Percentiles rank a stretch among this genome's conserved stretches.
These are phyloP conservation scores for Pyrenochaeta sp. DNA, from an alignment of 2,329 filamentous ascomycete genomes.

Conservation along the genomic window DNA sequence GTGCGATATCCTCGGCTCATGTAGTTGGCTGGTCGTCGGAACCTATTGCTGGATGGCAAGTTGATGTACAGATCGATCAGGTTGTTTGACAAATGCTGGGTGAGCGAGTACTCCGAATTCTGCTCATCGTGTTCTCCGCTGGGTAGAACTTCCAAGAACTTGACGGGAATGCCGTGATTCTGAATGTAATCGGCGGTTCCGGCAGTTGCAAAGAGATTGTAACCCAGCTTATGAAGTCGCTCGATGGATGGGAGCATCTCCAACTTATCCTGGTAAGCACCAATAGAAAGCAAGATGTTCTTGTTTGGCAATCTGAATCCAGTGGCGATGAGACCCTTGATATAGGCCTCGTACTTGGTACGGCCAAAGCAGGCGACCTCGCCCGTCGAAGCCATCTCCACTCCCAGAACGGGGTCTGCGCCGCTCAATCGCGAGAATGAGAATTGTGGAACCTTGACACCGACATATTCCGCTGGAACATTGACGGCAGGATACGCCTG, in stretches of 20 bases:
- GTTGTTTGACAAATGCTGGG: constrained; percentile 96
- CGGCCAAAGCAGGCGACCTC: constrained; percentile 96
- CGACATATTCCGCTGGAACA: constrained; percentile 82
- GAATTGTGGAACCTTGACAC: constrained; percentile 98
- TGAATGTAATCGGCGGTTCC: constrained; percentile 97
- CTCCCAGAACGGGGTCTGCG: constrained; percentile 93
- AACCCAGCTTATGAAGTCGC: constrained; percentile 89
- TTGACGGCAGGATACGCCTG: constrained; percentile 79
- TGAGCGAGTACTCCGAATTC: constrained; percentile 95
- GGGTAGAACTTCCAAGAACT: constrained; percentile 85
- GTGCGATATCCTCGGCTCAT: constrained; percentile 98
- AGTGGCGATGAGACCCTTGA: constrained; percentile 94
- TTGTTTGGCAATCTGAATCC: constrained; percentile 96
- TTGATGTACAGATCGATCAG: constrained; percentile 99
- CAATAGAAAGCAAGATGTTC: constrained; percentile 94
- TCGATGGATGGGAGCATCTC: constrained; percentile 94
- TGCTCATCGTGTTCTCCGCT: constrained; percentile 73
- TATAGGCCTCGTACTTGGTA: constrained; percentile 96
- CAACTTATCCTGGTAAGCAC: constrained; percentile 96
- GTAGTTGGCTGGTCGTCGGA: constrained; percentile 94
- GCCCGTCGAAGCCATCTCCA: constrained; percentile 99
- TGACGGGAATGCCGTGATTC: constrained; percentile 88
- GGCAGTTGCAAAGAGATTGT: constrained; percentile 93
- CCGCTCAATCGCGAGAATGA: constrained; percentile 97
- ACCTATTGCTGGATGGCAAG: constrained; percentile 97